Conservation (phyloP, 2,329 filamentous ascomycete species). For the Piedraia hortae region DNA sequence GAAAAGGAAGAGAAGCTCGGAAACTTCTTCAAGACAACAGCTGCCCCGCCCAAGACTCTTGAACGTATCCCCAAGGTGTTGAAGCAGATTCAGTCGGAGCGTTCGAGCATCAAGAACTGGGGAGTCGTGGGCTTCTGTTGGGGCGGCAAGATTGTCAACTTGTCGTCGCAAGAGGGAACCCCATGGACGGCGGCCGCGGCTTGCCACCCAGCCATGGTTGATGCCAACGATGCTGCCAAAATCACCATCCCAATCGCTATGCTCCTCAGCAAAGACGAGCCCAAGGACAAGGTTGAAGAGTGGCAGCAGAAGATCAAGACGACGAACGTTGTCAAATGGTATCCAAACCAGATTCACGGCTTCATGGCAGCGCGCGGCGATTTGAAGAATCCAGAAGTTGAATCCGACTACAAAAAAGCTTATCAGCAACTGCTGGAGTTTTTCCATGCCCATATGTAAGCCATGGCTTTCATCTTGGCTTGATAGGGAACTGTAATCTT, state of each 20-base stretch:
- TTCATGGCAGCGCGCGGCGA: conserved; percentile 15
- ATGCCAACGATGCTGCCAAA: conserved; percentile 26
- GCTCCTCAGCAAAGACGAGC: conserved; percentile 30
- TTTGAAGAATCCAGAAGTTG: conserved; percentile 20
- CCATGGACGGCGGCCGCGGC: conserved; percentile 29
- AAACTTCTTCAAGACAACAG: conserved; percentile 27
- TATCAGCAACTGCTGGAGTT: conserved; percentile 23
- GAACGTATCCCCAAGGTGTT: conserved; percentile 27
- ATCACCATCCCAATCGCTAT: conserved; percentile 29
- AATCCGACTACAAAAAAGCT: conserved; percentile 22
- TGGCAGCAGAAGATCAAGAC: conserved; percentile 22
- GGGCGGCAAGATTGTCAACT: conserved; percentile 24
- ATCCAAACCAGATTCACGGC: conserved; percentile 17
- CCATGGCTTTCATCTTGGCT: not conserved
- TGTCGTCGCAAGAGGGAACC: conserved; percentile 23
- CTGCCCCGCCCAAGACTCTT: conserved; percentile 29
- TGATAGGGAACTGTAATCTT: not conserved
- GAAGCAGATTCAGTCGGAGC: conserved; percentile 23
- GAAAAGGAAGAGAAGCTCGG: conserved; percentile 32
- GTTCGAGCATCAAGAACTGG: conserved; percentile 24
- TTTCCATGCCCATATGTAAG: conserved; percentile 24
- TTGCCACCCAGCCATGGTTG: conserved; percentile 33
- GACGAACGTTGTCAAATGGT: conserved; percentile 21
- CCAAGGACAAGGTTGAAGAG: conserved; percentile 21
- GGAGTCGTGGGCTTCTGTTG: conserved; percentile 34